Percentiles rank a stretch among this genome's conserved stretches.
phyloP scores from a whole-genome alignment of 2,329 filamentous ascomycete genomes.

The Colletotrichum tropicicola region DNA sequence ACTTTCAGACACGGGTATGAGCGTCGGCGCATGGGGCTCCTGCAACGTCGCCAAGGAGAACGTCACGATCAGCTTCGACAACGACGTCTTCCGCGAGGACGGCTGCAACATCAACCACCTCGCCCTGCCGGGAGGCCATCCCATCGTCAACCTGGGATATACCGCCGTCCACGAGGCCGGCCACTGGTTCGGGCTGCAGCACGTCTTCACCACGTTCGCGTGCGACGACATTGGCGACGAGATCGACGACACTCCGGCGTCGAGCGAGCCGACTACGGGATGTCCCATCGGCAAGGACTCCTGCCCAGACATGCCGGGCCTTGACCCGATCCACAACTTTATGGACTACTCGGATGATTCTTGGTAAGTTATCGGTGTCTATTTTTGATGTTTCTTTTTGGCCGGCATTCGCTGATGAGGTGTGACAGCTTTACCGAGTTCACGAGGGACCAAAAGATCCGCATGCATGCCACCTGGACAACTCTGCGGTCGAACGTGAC shows the following conservation, averaged over 20 bases:
- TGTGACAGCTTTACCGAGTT: neutral
- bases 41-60: conserved; percentile 46
- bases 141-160: conserved; percentile 25
- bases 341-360: conserved; percentile 52
- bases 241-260: conserved; percentile 44
- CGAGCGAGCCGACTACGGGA: conserved; percentile 32
- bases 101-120: conserved; percentile 26
- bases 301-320: conserved; percentile 40
- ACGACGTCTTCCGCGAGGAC: conserved; percentile 8
- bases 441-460: neutral
- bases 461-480: neutral
- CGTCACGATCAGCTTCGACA: neutral
- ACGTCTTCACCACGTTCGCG: conserved; percentile 38
- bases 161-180: conserved; percentile 37
- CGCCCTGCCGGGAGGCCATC: neutral
- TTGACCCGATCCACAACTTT: conserved; percentile 48
- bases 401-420: too few relatives aligned
- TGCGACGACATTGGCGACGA: conserved; percentile 41
- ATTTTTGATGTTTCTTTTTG: neutral
- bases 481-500: neutral
- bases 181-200: conserved; percentile 23
- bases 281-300: conserved; percentile 47
- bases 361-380: conserved; percentile 1
- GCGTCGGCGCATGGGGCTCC: conserved; percentile 41
- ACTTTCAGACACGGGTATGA: neutral